Percentiles rank a stretch among this genome's conserved stretches.
Conservation (phyloP, 306 rosid genomes). For the Castanospermum australe region DNA sequence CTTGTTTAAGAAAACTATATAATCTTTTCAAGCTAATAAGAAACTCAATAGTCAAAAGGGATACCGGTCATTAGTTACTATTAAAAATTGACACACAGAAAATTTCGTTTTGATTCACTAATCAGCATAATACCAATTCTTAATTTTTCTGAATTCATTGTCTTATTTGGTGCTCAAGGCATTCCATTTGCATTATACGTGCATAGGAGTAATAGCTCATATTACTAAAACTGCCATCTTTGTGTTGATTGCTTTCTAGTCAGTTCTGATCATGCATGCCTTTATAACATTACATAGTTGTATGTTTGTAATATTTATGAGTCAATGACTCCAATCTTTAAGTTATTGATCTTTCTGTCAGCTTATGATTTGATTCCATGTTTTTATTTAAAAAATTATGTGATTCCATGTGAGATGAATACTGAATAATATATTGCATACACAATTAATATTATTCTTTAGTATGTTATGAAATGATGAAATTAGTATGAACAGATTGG, state of each 20-base stretch:
- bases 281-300: neutral
- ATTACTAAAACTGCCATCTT: neutral
- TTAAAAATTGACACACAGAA: neutral
- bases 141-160: neutral
- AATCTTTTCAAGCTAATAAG: neutral
- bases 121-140: neutral
- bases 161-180: neutral
- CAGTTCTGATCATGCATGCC: neutral
- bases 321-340: neutral
- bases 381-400: too few relatives aligned
- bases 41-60: neutral
- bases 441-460: neutral
- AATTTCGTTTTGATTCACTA: neutral
- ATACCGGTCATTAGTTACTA: neutral
- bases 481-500: neutral
- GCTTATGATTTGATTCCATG: neutral
- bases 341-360: neutral
- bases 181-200: neutral
- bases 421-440: neutral
- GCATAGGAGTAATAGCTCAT: neutral
- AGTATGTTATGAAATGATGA: neutral
- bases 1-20: neutral
- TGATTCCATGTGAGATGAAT: neutral
- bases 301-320: neutral
- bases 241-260: neutral